These are phyloP conservation scores for Mortierella sp. DNA, from an alignment of 371 early-diverging fungal genomes.

Conservation along the genomic window DNA sequence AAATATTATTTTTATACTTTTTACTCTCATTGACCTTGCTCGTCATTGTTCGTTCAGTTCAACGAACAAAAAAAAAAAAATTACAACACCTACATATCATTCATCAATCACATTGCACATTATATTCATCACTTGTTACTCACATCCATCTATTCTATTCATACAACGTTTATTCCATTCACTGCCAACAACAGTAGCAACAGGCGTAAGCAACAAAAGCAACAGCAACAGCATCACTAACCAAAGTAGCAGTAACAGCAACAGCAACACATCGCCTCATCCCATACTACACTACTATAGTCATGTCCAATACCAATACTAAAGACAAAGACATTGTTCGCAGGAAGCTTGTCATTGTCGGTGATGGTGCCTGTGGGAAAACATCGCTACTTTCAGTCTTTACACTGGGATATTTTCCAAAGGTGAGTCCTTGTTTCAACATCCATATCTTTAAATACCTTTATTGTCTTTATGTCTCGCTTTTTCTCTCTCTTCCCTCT, in stretches of 20 bases:
- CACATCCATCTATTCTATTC: no score
- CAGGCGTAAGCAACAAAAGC: no score
- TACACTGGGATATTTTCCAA: conserved; percentile 69
- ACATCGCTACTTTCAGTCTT: conserved; percentile 72
- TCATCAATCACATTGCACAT: background rate
- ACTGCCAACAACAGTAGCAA: no score
- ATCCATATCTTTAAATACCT: background rate
- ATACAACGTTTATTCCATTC: no score
- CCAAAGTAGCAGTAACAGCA: no score
- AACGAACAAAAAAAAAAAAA: background rate
- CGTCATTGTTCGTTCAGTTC: background rate
- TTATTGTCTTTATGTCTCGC: background rate
- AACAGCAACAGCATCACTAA: no score
- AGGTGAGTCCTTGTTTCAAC: conserved; percentile 53
- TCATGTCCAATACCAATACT: conserved; percentile 21
- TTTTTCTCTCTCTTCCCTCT: background rate
- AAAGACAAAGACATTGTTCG: conserved; percentile 59
- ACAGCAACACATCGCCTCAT: background rate
- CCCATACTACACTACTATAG: background rate
- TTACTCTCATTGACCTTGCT: background rate
- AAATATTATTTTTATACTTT: background rate
- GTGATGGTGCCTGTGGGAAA: conserved; percentile 79
- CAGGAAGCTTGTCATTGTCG: conserved; percentile 73
- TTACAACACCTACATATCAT: no score
- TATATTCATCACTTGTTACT: background rate